phyloP scores from a whole-genome alignment of 805 yeast genomes.

The Yarrowia osloensis region DNA sequence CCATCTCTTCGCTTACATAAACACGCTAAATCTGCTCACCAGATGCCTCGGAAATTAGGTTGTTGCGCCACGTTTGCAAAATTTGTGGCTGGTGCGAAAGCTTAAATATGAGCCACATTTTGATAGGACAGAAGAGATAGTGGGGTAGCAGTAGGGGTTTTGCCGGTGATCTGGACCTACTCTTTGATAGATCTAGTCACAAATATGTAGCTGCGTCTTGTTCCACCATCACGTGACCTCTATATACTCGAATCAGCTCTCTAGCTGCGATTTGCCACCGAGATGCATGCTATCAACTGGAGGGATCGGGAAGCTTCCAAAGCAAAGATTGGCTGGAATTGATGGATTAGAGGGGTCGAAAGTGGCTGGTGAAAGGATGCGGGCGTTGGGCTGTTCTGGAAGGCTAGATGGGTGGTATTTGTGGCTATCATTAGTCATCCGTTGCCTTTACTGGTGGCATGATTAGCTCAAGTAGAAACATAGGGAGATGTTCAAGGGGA shows the following conservation, averaged over 20 bases:
- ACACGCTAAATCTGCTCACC: not conserved
- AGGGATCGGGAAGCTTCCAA: slow-evolving; percentile 1
- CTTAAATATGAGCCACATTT: not conserved
- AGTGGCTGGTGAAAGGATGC: not conserved
- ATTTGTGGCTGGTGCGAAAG: slow-evolving; percentile 13
- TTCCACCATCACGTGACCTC: not conserved
- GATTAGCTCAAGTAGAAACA: not conserved
- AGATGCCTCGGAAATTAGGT: not conserved
- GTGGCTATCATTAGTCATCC: not conserved
- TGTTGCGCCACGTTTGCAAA: slow-evolving; percentile 26
- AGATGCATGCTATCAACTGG: not conserved
- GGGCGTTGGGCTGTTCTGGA: not conserved
- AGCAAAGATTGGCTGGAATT: not conserved
- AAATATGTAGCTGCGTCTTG: no score
- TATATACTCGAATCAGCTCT: not conserved
- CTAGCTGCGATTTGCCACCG: slow-evolving; percentile 1
- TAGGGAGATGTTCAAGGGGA: not conserved
- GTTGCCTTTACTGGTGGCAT: not conserved
- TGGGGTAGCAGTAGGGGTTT: not conserved
- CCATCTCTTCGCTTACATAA: not conserved
- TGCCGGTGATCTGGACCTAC: no score
- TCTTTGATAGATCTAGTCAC: no score
- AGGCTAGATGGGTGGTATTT: not conserved
- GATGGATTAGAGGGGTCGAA: not conserved
- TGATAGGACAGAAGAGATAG: not conserved